Conservation (phyloP, 495 filamentous ascomycete species). For the Lepraria neglecta region DNA sequence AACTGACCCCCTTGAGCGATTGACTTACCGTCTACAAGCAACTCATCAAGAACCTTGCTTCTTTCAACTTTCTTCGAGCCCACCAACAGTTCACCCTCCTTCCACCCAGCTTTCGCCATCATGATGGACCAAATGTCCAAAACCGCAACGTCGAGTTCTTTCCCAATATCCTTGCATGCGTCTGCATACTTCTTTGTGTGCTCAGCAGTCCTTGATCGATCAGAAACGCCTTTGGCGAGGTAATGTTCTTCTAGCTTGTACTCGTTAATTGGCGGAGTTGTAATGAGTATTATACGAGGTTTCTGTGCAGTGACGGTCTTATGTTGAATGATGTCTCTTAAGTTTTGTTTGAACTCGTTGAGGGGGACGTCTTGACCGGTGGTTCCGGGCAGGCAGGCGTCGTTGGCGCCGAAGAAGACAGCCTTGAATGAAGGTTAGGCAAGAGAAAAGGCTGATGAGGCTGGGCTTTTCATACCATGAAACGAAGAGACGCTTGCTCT, state of each 20-base stretch:
- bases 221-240: constrained; percentile 39
- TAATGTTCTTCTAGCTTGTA: constrained; percentile 55
- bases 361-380: constrained; percentile 68
- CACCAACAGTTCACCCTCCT: constrained; percentile 47
- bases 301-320: constrained; percentile 59
- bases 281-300: constrained; percentile 67
- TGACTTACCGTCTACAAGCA: constrained; percentile 56
- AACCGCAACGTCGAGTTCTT: constrained; percentile 55
- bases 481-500: constrained; percentile 49
- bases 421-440: constrained; percentile 41
- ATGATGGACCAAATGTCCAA: constrained; percentile 70
- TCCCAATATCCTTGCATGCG: constrained; percentile 58
- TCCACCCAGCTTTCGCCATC: constrained; percentile 59
- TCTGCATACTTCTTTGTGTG: constrained; percentile 65
- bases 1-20: background rate
- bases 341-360: constrained; percentile 62
- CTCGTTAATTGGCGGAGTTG: constrained; percentile 76
- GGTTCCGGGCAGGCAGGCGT: constrained; percentile 57
- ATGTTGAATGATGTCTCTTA: constrained; percentile 63
- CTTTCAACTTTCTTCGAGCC: constrained; percentile 48
- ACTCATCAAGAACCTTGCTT: constrained; percentile 42
- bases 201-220: constrained; percentile 53
- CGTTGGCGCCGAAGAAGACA: constrained; percentile 84
- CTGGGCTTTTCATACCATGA: constrained; percentile 51
- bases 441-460: background rate